Base-by-base conservation (phyloP, 1,284 basidiomycete species). In the Anthracocystis setariae region DNA sequence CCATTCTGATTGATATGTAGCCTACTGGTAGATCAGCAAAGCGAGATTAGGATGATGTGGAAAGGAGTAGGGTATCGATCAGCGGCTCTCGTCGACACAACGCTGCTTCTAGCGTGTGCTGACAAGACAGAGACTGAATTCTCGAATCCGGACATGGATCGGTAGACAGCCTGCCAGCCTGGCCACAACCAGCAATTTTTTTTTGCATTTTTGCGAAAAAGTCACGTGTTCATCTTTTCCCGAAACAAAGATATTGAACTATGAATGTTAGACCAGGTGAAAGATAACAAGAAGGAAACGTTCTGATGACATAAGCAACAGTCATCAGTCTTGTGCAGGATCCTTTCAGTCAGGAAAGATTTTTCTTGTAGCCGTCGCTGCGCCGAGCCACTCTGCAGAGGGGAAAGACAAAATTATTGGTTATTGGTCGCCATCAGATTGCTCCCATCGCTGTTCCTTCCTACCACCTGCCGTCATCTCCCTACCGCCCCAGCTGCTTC, bases 21-120 rank as follows among this genome's bases (percentile, higher is more conserved):
- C 71, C 71, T 73, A 73, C 71, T 73, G 71, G 66, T 58, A 35
- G 38, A 59, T 73, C 71, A 73, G 71, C 71, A 73, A 73, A 73
- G 71, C 71, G 71, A 69, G 37, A 33, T 66, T 37, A 43, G 45
- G 64, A 59, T 55, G 62, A 51, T 70, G 55, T 70, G 49, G 40
- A 37, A 24, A 18, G 17, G 37, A 17, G 8, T 15, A 3, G 10
- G 37, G 38, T 33, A 42, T 23, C 20, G 29, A 18, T 13, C 21
- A 13, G 18, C 29, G 29, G 12, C 29, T 29, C 29, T 29, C 29
- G 29, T 7, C 5, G 7, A 5, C 29, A 29, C 7, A 12, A 7
- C 29, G 5, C 29, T 29, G 29, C 29, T 12, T 29, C 29, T 5
- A 29, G 29, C 29, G 5, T 5, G 29, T 29, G 7, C 29, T 12